A percentile compares a stretch with the other conserved stretches of the same genome.
Conservation (phyloP, 2,329 filamentous ascomycete genomes). For the Hypoxylon sp. region DNA sequence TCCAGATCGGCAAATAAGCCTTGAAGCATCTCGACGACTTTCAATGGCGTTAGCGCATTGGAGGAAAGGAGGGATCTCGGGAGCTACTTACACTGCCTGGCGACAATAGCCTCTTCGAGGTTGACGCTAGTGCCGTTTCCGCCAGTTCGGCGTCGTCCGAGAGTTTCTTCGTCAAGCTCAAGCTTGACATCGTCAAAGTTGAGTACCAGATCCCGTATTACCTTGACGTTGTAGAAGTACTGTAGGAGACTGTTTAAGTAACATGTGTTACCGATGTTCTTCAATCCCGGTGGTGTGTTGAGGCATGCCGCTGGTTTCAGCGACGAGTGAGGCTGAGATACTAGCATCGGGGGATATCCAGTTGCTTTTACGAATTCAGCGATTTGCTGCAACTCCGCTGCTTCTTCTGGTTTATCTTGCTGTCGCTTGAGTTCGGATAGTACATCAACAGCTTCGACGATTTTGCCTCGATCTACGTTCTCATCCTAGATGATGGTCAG, state of each 20-base stretch:
- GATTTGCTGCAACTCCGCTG: slow-evolving; percentile 45
- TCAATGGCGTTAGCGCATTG: slow-evolving; percentile 35
- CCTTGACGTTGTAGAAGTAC: slow-evolving; percentile 91
- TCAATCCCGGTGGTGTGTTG: slow-evolving; percentile 84
- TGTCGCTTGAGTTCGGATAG: slow-evolving; percentile 49
- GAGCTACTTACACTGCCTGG: slow-evolving; percentile 79
- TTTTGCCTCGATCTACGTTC: slow-evolving; percentile 42
- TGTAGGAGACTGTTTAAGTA: slow-evolving; percentile 97
- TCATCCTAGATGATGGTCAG: slow-evolving; percentile 44
- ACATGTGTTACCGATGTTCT: slow-evolving; percentile 97
- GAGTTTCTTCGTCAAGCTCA: slow-evolving; percentile 73
- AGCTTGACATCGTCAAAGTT: slow-evolving; percentile 81
- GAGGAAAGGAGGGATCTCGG: neutral
- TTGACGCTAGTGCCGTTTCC: slow-evolving; percentile 69
- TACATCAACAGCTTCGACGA: slow-evolving; percentile 51
- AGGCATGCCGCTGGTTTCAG: slow-evolving; percentile 52
- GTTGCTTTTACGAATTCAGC: slow-evolving; percentile 48
- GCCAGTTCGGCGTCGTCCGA: slow-evolving; percentile 81
- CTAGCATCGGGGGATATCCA: slow-evolving; percentile 16
- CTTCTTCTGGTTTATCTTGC: slow-evolving; percentile 44
- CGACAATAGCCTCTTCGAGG: slow-evolving; percentile 71
- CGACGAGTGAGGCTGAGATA: slow-evolving; percentile 34
- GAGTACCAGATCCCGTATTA: slow-evolving; percentile 84
- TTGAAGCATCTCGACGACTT: slow-evolving; percentile 82
- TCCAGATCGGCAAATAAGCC: slow-evolving; percentile 80